These are phyloP conservation scores for Lasiodiplodia theobromae DNA, from an alignment of 2,329 filamentous ascomycete species.

Conservation along the genomic window DNA sequence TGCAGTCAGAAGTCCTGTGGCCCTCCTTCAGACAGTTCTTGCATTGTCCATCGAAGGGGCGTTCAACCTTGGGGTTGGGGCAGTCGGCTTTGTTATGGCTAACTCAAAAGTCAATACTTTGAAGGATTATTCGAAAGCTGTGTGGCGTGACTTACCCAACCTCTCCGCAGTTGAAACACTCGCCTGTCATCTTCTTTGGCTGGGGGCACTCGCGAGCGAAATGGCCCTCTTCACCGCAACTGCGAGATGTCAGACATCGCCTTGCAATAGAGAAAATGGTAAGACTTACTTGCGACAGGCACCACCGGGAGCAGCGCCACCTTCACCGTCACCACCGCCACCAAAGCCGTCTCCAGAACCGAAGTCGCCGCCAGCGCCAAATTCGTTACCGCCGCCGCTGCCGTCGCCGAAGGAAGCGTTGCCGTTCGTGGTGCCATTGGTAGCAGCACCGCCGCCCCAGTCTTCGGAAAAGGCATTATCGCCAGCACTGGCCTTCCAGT, in stretches of 20 bases:
- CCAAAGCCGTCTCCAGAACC: slow-evolving; percentile 13
- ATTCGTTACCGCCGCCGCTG: background rate
- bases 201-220: slow-evolving; percentile 58
- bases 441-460: background rate
- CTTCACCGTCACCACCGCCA: background rate
- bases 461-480: background rate
- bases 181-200: slow-evolving; percentile 50
- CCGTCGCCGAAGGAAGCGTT: slow-evolving; percentile 14
- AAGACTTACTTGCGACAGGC: slow-evolving; percentile 29
- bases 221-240: slow-evolving; percentile 53
- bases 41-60: slow-evolving; percentile 63
- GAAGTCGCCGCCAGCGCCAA: slow-evolving; percentile 18
- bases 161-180: slow-evolving; percentile 68
- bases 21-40: slow-evolving; percentile 59
- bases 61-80: slow-evolving; percentile 61
- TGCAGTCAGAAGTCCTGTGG: slow-evolving; percentile 58
- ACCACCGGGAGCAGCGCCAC: slow-evolving; percentile 1
- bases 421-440: slow-evolving; percentile 5
- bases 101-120: background rate
- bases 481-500: slow-evolving; percentile 5
- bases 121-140: slow-evolving; percentile 29
- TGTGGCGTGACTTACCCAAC: slow-evolving; percentile 48
- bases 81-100: slow-evolving; percentile 71
- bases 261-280: background rate
- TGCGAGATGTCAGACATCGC: slow-evolving; percentile 41